Conservation (phyloP, 768 basidiomycete genomes). For the Tricholoma terreum region DNA sequence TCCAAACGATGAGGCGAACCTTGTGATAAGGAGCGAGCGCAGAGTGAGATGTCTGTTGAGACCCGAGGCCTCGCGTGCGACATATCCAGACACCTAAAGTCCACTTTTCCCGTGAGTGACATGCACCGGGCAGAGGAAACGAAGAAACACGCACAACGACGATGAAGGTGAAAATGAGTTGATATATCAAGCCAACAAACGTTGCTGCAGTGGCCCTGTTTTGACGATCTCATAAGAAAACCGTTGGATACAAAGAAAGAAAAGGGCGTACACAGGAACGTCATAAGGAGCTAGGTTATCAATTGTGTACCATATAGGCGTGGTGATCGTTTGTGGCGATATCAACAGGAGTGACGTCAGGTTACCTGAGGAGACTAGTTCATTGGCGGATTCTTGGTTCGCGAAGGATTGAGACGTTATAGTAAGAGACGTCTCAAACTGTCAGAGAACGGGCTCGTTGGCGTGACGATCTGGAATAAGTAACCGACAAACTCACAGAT, state of each 20-base stretch:
- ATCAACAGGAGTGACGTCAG: conserved; percentile 34
- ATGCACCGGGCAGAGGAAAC: background rate
- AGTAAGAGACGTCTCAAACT: background rate
- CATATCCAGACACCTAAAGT: conserved; percentile 26
- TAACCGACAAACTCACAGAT: background rate
- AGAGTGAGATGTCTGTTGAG: conserved; percentile 25
- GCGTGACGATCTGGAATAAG: too few relatives aligned
- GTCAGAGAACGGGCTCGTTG: background rate
- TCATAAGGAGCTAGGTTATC: conserved; percentile 59
- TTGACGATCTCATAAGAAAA: background rate
- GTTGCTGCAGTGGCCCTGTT: conserved; percentile 52
- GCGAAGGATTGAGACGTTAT: background rate
- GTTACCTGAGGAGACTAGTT: conserved; percentile 3
- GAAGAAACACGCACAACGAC: conserved; percentile 30
- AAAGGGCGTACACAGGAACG: conserved; percentile 50
- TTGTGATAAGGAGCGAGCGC: conserved; percentile 28
- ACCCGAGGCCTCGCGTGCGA: conserved; percentile 31
- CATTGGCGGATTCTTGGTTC: background rate
- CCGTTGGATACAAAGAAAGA: background rate
- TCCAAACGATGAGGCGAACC: conserved; percentile 26
- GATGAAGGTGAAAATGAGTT: conserved; percentile 43
- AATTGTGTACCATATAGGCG: conserved; percentile 46
- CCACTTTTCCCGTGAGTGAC: background rate
- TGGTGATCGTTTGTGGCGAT: conserved; percentile 49
- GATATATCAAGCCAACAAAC: conserved; percentile 57